Conservation (phyloP, 305 asterid genomes). For the Caryopteris hybrid region DNA sequence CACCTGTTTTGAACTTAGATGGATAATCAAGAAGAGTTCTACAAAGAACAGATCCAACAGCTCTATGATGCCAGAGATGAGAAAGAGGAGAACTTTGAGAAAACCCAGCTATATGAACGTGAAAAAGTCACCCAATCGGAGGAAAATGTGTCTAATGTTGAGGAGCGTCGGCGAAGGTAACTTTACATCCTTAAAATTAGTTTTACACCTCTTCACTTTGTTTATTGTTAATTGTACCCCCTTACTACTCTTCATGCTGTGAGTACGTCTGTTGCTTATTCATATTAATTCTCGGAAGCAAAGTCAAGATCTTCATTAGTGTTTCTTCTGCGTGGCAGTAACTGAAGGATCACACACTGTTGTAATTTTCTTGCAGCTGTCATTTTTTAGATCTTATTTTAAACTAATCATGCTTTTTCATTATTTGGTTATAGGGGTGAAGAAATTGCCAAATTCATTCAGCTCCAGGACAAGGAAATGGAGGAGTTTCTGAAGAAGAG, state of each 20-base stretch:
- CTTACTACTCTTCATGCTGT: too few species aligned
- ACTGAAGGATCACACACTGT: too few species aligned
- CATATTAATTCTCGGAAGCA: neutral
- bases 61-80: slow-evolving; percentile 47
- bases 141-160: slow-evolving; percentile 28
- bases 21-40: slow-evolving; percentile 70
- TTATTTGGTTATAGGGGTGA: slow-evolving; percentile 36
- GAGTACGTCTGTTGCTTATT: too few species aligned
- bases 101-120: slow-evolving; percentile 47
- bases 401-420: neutral
- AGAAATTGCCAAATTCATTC: slow-evolving; percentile 33
- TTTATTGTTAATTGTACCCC: too few species aligned
- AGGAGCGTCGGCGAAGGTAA: slow-evolving; percentile 46
- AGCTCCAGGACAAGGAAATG: slow-evolving; percentile 50
- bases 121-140: slow-evolving; percentile 38
- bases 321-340: too few species aligned
- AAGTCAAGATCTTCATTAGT: neutral
- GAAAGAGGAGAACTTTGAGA: slow-evolving; percentile 60
- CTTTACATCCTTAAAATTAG: neutral
- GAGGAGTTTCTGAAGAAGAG: slow-evolving; percentile 36
- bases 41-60: slow-evolving; percentile 44
- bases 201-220: neutral
- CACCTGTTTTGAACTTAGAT: slow-evolving; percentile 39
- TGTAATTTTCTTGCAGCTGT: too few species aligned
- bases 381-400: neutral